A percentile compares a stretch with the other conserved stretches of the same genome.
Conservation (phyloP, 1,284 basidiomycete species). For the Moniliophthora roreri region DNA sequence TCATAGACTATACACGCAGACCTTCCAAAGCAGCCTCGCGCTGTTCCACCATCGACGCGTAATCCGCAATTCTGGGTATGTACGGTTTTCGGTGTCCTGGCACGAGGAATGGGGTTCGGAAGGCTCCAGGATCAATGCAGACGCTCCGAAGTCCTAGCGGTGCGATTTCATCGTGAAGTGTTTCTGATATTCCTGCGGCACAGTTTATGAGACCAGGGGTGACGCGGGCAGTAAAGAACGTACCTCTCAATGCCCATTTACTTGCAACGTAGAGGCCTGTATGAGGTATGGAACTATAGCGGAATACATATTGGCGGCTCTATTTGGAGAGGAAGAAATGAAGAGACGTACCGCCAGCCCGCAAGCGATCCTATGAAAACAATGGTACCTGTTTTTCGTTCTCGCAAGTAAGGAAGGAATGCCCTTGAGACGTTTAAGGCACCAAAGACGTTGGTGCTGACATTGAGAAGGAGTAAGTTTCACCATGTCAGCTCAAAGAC, state of each 20-base stretch:
- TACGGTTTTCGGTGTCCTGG: slow-evolving; percentile 30
- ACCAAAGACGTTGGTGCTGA: slow-evolving; percentile 37
- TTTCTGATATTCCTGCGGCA: slow-evolving; percentile 31
- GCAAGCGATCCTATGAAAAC: slow-evolving; percentile 34
- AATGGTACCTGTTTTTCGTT: slow-evolving; percentile 30
- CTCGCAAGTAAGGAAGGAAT: slow-evolving; percentile 38
- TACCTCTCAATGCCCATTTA: slow-evolving; percentile 7
- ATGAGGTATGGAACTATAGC: not conserved
- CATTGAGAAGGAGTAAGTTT: no score
- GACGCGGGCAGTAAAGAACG: not conserved
- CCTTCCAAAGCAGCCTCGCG: slow-evolving; percentile 27
- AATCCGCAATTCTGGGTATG: slow-evolving; percentile 37
- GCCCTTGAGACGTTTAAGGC: slow-evolving; percentile 37
- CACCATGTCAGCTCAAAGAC: no score
- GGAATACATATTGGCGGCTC: not conserved
- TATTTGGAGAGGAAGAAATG: not conserved
- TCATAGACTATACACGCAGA: slow-evolving; percentile 4
- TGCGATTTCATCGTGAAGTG: slow-evolving; percentile 37
- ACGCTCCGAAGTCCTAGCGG: slow-evolving; percentile 42
- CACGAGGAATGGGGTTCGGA: slow-evolving; percentile 38
- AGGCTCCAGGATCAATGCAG: slow-evolving; percentile 43
- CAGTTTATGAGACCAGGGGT: not conserved
- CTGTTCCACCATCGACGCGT: slow-evolving; percentile 28
- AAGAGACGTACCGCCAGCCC: slow-evolving; percentile 28
- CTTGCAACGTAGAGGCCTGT: slow-evolving; percentile 3